Percentiles rank a stretch among this genome's conserved stretches.
Conservation (phyloP, 257 asterid genomes). For the Solanum tacnaense region DNA sequence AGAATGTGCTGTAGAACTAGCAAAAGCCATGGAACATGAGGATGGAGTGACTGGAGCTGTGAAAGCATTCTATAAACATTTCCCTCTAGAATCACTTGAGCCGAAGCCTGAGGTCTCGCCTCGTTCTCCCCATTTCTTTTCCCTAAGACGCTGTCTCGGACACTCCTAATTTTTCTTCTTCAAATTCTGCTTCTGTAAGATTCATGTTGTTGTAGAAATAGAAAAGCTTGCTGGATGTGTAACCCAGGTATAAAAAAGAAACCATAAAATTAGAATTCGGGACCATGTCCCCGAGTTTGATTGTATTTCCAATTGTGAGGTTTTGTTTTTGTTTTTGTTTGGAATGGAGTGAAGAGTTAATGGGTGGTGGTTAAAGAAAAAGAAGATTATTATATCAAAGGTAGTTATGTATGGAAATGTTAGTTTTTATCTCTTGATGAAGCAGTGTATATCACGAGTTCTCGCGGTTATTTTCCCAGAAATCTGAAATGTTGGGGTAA, state of each 20-base stretch:
- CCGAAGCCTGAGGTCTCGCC: slow-evolving; percentile 19
- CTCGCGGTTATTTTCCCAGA: neutral
- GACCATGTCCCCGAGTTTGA: neutral
- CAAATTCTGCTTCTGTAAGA: neutral
- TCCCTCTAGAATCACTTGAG: slow-evolving; percentile 22
- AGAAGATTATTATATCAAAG: neutral
- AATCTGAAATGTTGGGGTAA: neutral
- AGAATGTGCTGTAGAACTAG: slow-evolving; percentile 50
- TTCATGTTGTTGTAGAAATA: neutral
- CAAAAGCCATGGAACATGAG: slow-evolving; percentile 78
- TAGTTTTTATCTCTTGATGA: neutral
- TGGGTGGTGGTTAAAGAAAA: neutral
- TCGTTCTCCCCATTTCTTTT: slow-evolving; percentile 13
- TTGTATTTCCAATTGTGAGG: neutral
- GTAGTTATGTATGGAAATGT: neutral
- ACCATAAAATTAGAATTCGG: neutral
- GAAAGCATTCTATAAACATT: slow-evolving; percentile 61
- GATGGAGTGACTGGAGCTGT: slow-evolving; percentile 87
- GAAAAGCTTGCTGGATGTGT: neutral
- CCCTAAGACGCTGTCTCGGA: slow-evolving; percentile 30
- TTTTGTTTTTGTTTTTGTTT: neutral
- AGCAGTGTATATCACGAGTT: neutral
- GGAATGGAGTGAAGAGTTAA: neutral
- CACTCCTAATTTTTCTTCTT: neutral
- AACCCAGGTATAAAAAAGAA: neutral